These are phyloP conservation scores for Chiua virens DNA, from an alignment of 768 basidiomycete species.

Conservation along the genomic window DNA sequence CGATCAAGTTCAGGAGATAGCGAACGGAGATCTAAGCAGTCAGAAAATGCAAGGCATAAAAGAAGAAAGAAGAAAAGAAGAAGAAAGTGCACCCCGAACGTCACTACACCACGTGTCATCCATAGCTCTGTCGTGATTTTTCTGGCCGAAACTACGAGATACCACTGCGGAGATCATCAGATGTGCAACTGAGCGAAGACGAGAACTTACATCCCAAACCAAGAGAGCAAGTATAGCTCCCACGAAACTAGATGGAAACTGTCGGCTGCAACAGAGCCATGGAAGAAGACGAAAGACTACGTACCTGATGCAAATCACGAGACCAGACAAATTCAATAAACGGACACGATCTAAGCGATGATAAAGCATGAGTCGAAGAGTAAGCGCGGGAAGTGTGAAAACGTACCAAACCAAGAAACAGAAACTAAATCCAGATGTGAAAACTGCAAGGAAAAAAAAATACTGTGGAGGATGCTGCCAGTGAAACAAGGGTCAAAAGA, in stretches of 20 bases:
- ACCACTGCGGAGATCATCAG: too few species aligned
- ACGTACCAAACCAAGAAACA: constrained; percentile 5
- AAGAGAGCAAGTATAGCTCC: too few species aligned
- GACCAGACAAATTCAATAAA: too few species aligned
- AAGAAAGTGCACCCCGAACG: neutral
- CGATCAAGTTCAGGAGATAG: neutral
- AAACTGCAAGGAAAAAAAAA: neutral
- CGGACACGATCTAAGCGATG: too few species aligned
- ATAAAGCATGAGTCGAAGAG: too few species aligned
- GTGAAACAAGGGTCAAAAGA: neutral
- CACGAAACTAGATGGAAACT: neutral
- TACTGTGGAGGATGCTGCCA: neutral
- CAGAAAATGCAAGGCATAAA: neutral
- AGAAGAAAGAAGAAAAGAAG: neutral
- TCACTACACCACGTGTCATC: neutral
- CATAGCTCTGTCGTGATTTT: too few species aligned
- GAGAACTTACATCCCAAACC: too few species aligned
- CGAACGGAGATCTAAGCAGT: neutral
- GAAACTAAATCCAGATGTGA: neutral
- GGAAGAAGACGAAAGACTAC: neutral
- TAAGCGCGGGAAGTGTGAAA: too few species aligned
- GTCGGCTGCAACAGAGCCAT: neutral
- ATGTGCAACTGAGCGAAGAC: too few species aligned
- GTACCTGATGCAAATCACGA: neutral
- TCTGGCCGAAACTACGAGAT: too few species aligned